Percentiles rank a stretch among this genome's conserved stretches.
These are phyloP conservation scores for Cystofilobasidium macerans DNA, from an alignment of 768 basidiomycete genomes.

Conservation along the genomic window DNA sequence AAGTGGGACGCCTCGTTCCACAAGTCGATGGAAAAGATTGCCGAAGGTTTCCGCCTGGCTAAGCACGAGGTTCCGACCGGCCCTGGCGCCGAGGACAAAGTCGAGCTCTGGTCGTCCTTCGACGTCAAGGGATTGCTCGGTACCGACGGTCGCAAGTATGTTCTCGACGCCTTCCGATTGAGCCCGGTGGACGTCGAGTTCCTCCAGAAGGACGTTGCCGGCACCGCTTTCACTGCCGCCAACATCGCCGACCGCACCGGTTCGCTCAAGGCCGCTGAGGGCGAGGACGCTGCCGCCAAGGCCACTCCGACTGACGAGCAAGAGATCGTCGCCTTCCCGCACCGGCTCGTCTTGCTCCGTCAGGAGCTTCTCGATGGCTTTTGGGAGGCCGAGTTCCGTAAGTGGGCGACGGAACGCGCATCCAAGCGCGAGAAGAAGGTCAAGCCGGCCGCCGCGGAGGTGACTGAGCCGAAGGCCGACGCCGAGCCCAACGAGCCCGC, in stretches of 20 bases:
- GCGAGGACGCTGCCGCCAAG: slow-evolving; percentile 6
- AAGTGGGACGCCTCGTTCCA: slow-evolving; percentile 39
- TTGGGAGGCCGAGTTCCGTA: slow-evolving; percentile 41
- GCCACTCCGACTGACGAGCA: slow-evolving; percentile 9
- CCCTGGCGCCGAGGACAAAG: slow-evolving; percentile 33
- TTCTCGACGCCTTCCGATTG: slow-evolving; percentile 41
- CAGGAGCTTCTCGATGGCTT: slow-evolving; percentile 42
- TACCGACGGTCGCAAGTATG: slow-evolving; percentile 42
- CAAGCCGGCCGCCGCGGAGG: slow-evolving; percentile 29
- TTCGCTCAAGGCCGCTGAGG: slow-evolving; percentile 5
- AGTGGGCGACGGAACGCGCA: slow-evolving; percentile 37
- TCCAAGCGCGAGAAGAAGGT: slow-evolving; percentile 29
- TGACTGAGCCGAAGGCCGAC: slow-evolving; percentile 25
- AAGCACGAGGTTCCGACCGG: slow-evolving; percentile 38
- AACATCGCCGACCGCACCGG: slow-evolving; percentile 21
- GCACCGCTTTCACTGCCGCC: slow-evolving; percentile 20
- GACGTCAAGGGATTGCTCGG: slow-evolving; percentile 43
- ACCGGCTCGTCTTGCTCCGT: slow-evolving; percentile 41
- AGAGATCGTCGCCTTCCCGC: slow-evolving; percentile 37
- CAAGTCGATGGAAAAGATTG: slow-evolving; percentile 40
- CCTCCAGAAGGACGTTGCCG: slow-evolving; percentile 39
- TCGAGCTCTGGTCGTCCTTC: slow-evolving; percentile 38
- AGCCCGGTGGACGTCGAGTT: slow-evolving; percentile 43
- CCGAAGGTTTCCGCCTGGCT: slow-evolving; percentile 37
- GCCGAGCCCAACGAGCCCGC: slow-evolving; percentile 28